Conservation (phyloP, 1,139 yeast species). For the Sugiyamaella novakii region DNA sequence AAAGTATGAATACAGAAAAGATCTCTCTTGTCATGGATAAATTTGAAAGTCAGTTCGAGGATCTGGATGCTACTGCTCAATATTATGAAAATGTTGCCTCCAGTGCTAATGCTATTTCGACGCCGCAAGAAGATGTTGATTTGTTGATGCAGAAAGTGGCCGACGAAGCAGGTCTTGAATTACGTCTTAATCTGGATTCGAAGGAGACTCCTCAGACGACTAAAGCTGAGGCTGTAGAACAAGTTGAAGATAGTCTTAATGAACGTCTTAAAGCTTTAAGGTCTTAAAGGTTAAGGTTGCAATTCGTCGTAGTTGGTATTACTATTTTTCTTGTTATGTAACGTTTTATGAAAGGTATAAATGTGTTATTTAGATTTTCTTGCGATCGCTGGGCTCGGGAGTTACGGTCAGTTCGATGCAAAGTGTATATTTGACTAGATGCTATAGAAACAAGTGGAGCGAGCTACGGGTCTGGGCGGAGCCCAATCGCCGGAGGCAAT, state of each 20-base stretch:
- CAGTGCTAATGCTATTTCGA: slow-evolving; percentile 81
- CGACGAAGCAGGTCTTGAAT: slow-evolving; percentile 95
- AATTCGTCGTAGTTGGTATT: no score
- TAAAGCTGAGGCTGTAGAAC: slow-evolving; percentile 57
- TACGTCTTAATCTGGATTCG: slow-evolving; percentile 75
- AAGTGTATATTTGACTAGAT: no score
- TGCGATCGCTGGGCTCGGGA: slow-evolving; percentile 14
- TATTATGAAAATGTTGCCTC: slow-evolving; percentile 91
- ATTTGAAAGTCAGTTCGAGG: slow-evolving; percentile 95
- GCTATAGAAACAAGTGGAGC: no score
- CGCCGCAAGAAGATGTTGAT: slow-evolving; percentile 97
- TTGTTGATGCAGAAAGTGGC: slow-evolving; percentile 90
- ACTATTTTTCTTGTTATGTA: not conserved
- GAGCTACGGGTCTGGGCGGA: slow-evolving; percentile 7
- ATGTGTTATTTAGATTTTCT: not conserved
- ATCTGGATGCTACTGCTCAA: slow-evolving; percentile 88
- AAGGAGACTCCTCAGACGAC: slow-evolving; percentile 38
- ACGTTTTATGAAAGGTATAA: no score
- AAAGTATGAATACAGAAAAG: slow-evolving; percentile 87
- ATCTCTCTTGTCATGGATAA: slow-evolving; percentile 96
- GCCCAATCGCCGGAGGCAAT: not conserved
- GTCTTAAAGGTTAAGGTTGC: no score
- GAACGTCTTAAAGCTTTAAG: slow-evolving; percentile 85
- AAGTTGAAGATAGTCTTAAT: slow-evolving; percentile 83
- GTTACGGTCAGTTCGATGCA: no score